Evolutionary conservation across 1,284 basidiomycete species (phyloP).

Genomic region (Neonothopanus nambi): DNA sequence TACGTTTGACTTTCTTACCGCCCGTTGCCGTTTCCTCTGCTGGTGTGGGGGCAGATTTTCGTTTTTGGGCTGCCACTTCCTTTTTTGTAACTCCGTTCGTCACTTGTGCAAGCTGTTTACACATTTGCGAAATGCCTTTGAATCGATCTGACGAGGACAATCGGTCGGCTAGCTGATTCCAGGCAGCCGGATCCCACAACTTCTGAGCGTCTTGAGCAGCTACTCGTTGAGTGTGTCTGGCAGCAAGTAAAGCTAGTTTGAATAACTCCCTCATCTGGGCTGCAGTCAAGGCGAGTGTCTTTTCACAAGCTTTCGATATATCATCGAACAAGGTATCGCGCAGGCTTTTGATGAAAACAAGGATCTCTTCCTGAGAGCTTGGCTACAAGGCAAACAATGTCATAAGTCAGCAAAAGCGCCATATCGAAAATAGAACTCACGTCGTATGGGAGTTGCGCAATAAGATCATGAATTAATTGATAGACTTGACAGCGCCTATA

Average conservation of each 20-base stretch:
- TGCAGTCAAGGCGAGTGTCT: slow-evolving; percentile 47
- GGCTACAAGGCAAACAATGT: not conserved
- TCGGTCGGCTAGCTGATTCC: slow-evolving; percentile 34
- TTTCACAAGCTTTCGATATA: slow-evolving; percentile 52
- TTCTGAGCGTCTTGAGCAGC: slow-evolving; percentile 24
- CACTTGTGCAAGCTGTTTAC: slow-evolving; percentile 18
- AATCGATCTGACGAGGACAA: slow-evolving; percentile 38
- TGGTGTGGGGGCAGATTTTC: slow-evolving; percentile 30
- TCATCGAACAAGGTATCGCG: slow-evolving; percentile 52
- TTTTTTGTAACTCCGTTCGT: slow-evolving; percentile 17
- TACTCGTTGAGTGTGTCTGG: slow-evolving; percentile 63
- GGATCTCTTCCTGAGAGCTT: slow-evolving; percentile 37
- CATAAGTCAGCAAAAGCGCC: slow-evolving; percentile 19
- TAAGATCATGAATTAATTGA: slow-evolving; percentile 67
- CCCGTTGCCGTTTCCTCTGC: slow-evolving; percentile 22
- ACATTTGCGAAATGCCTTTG: slow-evolving; percentile 25
- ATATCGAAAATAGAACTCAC: slow-evolving; percentile 36
- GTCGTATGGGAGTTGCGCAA: slow-evolving; percentile 58
- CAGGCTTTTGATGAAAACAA: slow-evolving; percentile 53
- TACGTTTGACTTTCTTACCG: slow-evolving; percentile 49
- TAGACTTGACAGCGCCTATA: slow-evolving; percentile 80
- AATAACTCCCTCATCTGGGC: slow-evolving; percentile 79
- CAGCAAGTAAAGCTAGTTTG: slow-evolving; percentile 68
- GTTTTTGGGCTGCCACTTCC: slow-evolving; percentile 32
- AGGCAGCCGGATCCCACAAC: slow-evolving; percentile 38